Evolutionary conservation across 352 stramenopile species (phyloP).

Genomic region (Globisporangium irregulare): DNA sequence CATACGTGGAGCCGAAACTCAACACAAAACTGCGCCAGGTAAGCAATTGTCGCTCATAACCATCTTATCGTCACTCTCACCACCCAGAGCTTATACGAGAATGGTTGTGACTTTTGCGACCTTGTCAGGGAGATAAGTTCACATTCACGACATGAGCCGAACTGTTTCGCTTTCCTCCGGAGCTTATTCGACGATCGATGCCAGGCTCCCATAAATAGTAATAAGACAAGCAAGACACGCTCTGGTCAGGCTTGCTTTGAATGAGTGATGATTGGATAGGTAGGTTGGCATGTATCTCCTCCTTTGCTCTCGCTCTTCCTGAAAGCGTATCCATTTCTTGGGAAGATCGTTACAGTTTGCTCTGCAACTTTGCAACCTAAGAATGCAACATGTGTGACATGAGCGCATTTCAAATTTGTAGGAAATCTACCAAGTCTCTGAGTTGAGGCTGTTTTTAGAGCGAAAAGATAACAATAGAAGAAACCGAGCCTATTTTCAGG

Average conservation of each 20-base stretch:
- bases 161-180: not conserved
- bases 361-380: not conserved
- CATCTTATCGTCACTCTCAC: not conserved
- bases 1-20: slow-evolving; percentile 71
- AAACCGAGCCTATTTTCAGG: slow-evolving; percentile 1
- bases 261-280: not conserved
- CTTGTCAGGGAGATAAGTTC: slow-evolving; percentile 63
- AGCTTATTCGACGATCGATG: not conserved
- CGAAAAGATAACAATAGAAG: not conserved
- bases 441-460: slow-evolving; percentile 9
- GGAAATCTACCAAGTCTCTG: not conserved
- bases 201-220: slow-evolving; percentile 7
- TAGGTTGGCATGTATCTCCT: not conserved
- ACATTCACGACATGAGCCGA: slow-evolving; percentile 65
- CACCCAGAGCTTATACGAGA: not conserved
- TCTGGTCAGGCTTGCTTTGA: not conserved
- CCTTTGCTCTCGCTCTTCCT: not conserved
- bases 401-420: slow-evolving; percentile 14
- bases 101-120: slow-evolving; percentile 6
- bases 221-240: not conserved
- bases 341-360: slow-evolving; percentile 5
- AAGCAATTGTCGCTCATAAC: slow-evolving; percentile 8
- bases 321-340: slow-evolving; percentile 13
- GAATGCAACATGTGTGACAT: slow-evolving; percentile 12
- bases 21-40: slow-evolving; percentile 82